Conservation (phyloP, 2,329 filamentous ascomycete species). For the Pleurostoma richardsiae region DNA sequence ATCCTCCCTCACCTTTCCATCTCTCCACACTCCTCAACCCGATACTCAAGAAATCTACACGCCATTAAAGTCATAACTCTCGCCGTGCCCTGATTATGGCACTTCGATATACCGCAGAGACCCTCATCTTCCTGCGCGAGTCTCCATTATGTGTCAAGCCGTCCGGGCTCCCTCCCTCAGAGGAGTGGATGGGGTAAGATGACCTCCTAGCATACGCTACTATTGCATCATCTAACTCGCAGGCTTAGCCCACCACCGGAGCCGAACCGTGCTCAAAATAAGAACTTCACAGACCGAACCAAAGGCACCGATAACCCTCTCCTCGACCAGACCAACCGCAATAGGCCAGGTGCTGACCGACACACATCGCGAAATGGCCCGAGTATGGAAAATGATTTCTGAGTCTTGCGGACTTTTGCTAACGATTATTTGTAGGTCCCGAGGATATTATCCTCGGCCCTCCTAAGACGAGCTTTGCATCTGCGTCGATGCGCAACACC, state of each 20-base stretch:
- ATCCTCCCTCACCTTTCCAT: no score
- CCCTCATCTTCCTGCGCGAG: constrained; percentile 68
- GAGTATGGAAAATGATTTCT: constrained; percentile 37
- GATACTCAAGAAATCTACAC: no score
- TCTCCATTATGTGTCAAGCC: constrained; percentile 84
- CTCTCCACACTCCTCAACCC: no score
- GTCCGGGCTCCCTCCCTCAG: constrained; percentile 69
- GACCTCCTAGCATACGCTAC: constrained; percentile 4
- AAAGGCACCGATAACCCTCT: constrained; percentile 38
- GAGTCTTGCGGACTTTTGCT: constrained; percentile 6
- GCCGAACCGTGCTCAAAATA: constrained; percentile 37
- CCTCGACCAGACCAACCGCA: constrained; percentile 45
- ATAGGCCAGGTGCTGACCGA: constrained; percentile 42
- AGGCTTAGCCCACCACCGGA: constrained; percentile 37
- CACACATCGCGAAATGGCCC: constrained; percentile 50
- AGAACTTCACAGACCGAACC: constrained; percentile 35
- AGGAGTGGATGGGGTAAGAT: constrained; percentile 93
- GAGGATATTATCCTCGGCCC: constrained; percentile 86
- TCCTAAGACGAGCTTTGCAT: constrained; percentile 77
- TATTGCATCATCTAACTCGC: constrained; percentile 4
- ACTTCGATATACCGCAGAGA: constrained; percentile 69
- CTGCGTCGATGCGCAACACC: constrained; percentile 51
- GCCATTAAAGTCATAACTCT: no score
- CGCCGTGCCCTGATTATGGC: constrained; percentile 31
- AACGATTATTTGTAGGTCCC: constrained; percentile 41